Evolutionary conservation across 1,284 basidiomycete genomes (phyloP), one percentile per base, ranked within the genome.

Genomic region (Uromyces viciae-fabae): DNA sequence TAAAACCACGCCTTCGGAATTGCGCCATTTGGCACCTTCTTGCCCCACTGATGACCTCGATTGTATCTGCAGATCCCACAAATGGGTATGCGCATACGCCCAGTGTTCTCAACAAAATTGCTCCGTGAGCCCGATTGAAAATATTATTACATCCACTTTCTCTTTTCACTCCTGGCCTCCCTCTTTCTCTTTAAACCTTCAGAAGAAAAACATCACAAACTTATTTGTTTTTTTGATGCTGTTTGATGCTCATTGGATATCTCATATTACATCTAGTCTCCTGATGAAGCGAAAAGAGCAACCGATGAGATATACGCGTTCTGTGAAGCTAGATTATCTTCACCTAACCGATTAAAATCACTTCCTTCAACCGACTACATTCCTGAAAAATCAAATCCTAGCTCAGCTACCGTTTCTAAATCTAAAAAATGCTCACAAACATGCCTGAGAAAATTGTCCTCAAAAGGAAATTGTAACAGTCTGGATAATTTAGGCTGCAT

Each of bases 31-130:
- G 31, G 76, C 76, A 7, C 76, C 76, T 19, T 58, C 66, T 22
- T 79, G 76, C 42, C 31, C 49, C 5, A 52, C 66, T 31, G 66
- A 79, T n/a, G 66, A 79, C 25, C 42, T 79, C 3, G 14, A 52
- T 33, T 79, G 76, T 25, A 25, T 79, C 15, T 79, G 76, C 42
- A 36, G 66, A 46, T 79, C 76, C 2, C 76, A 79, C n/a, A 71
- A 71, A 42, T 79, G 66, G 66, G 64, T 71, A 1, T 71, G 66
- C 17, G 36, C 76, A 3, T 79, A 79, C 40, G 66, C 54, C 49
- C 38, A 46, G 15, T 79, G 76, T 31, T 60, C 66, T 1, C 19
- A 79, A 11, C 66, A 69, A n/a, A 71, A 79, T 40, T 71, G 76
- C 33, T n/a, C 49, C 14, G 76, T 79, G 17, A 79, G 76, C n/a